phyloP scores from a whole-genome alignment of 2,329 filamentous ascomycete species.

The Aspergillus quadricinctus region DNA sequence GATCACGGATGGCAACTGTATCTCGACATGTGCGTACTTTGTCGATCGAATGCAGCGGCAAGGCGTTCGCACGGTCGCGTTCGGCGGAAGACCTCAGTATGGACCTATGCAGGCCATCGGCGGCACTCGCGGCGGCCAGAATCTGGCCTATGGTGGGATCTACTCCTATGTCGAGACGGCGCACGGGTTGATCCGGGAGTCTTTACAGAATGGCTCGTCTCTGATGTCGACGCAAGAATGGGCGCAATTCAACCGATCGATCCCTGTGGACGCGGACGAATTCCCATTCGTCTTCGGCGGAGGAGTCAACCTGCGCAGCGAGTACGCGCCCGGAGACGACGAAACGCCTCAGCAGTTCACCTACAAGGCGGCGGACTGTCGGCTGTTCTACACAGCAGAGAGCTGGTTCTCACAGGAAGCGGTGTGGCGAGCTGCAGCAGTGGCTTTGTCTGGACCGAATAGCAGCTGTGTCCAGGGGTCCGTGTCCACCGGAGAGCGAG shows the following conservation, averaged over 20 bases:
- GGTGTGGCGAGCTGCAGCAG: not conserved
- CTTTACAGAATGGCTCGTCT: conserved; percentile 11
- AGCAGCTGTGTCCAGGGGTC: not conserved
- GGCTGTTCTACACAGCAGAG: conserved; percentile 54
- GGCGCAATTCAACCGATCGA: conserved; percentile 1
- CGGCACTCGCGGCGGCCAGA: conserved; percentile 56
- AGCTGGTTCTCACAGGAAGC: conserved; percentile 28
- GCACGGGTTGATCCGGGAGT: conserved; percentile 12
- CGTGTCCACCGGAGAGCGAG: not conserved
- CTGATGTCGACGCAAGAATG: not conserved
- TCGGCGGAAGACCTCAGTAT: conserved; percentile 56
- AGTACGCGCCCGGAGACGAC: conserved; percentile 43
- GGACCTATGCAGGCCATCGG: conserved; percentile 59
- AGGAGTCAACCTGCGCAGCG: conserved; percentile 42
- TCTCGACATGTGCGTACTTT: conserved; percentile 58
- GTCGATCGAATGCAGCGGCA: conserved; percentile 51
- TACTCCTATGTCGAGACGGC: conserved; percentile 17
- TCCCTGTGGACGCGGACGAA: conserved; percentile 13
- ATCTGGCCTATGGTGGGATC: conserved; percentile 26
- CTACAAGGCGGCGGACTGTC: conserved; percentile 58
- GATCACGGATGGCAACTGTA: conserved; percentile 55
- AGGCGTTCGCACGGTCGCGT: conserved; percentile 53
- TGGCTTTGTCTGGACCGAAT: not conserved
- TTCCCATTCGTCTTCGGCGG: conserved; percentile 10
- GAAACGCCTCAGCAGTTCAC: conserved; percentile 55